Percentiles rank a stretch among this genome's conserved stretches.
Evolutionary conservation across 2,329 filamentous ascomycete species (phyloP).

Genomic region (Diaporthe amygdali): DNA sequence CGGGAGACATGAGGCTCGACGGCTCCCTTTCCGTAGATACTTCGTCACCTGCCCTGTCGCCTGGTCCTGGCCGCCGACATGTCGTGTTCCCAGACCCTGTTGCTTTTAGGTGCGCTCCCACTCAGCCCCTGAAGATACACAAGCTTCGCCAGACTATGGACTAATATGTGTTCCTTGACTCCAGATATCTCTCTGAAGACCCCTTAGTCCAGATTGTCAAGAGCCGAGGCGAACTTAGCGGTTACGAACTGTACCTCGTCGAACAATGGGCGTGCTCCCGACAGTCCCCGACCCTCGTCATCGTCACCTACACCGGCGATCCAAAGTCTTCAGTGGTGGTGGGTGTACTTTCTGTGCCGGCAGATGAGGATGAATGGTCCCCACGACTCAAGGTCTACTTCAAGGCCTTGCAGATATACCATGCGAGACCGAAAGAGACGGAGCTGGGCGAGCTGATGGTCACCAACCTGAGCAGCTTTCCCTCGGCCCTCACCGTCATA

Average conservation of each 20-base stretch:
- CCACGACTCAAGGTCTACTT: slow-evolving; percentile 82
- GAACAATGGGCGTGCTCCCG: slow-evolving; percentile 98
- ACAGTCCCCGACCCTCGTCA: slow-evolving; percentile 86
- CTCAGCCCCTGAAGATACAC: not conserved
- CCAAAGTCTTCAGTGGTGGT: slow-evolving; percentile 78
- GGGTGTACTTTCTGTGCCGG: slow-evolving; percentile 81
- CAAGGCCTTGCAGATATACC: slow-evolving; percentile 81
- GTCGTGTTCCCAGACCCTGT: slow-evolving; percentile 65
- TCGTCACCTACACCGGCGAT: slow-evolving; percentile 92
- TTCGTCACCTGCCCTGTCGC: slow-evolving; percentile 31
- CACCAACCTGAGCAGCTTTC: slow-evolving; percentile 91
- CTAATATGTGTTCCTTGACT: not conserved
- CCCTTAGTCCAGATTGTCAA: slow-evolving; percentile 76
- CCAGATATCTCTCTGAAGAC: slow-evolving; percentile 84
- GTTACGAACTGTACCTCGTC: slow-evolving; percentile 92
- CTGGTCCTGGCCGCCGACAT: slow-evolving; percentile 43
- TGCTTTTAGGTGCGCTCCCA: slow-evolving; percentile 53
- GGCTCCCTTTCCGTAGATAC: slow-evolving; percentile 28
- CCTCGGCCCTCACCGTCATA: slow-evolving; percentile 91
- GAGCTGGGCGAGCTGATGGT: slow-evolving; percentile 86
- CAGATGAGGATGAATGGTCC: slow-evolving; percentile 81
- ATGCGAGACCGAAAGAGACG: slow-evolving; percentile 84
- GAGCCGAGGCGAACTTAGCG: slow-evolving; percentile 70
- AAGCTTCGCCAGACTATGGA: not conserved
- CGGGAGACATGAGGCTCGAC: slow-evolving; percentile 29